These are phyloP conservation scores for Begonia masoniana DNA, from an alignment of 306 rosid genomes.

Conservation along the genomic window DNA sequence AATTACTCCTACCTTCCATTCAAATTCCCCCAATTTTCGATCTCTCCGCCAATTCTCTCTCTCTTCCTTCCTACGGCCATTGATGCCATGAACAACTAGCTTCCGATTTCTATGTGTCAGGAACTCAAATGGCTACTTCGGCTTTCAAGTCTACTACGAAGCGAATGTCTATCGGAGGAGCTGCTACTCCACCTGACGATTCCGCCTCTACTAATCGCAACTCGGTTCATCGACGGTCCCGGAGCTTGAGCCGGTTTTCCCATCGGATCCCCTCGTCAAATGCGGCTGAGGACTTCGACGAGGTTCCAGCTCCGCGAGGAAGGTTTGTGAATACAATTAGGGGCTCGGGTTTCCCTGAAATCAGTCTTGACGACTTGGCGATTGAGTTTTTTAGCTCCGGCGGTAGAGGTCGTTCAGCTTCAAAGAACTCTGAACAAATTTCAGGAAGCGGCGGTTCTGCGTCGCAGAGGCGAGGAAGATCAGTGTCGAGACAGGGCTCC, in stretches of 20 bases:
- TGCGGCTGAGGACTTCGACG: slow-evolving; percentile 16
- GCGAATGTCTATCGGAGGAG: slow-evolving; percentile 47
- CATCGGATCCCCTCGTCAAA: slow-evolving; percentile 21
- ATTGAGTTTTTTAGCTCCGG: slow-evolving; percentile 73
- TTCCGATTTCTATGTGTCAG: neutral
- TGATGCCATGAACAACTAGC: slow-evolving; percentile 5
- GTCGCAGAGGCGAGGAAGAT: slow-evolving; percentile 80
- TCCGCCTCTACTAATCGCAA: slow-evolving; percentile 32
- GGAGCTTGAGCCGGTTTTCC: slow-evolving; percentile 74
- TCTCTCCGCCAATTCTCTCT: slow-evolving; percentile 41
- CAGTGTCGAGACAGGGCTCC: slow-evolving; percentile 54
- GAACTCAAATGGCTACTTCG: slow-evolving; percentile 54
- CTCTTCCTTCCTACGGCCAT: slow-evolving; percentile 7
- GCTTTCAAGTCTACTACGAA: slow-evolving; percentile 94
- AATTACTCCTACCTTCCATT: slow-evolving; percentile 1
- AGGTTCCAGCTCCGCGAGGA: slow-evolving; percentile 29
- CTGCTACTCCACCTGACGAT: slow-evolving; percentile 30
- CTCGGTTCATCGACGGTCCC: slow-evolving; percentile 68
- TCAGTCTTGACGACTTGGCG: slow-evolving; percentile 90
- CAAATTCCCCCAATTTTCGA: slow-evolving; percentile 21
- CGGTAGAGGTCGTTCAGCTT: slow-evolving; percentile 38
- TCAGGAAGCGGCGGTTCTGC: slow-evolving; percentile 15
- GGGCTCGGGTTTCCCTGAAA: slow-evolving; percentile 87
- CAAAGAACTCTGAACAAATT: slow-evolving; percentile 25
- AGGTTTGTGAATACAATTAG: slow-evolving; percentile 74